phyloP scores from a whole-genome alignment of 441 rosid genomes.

The Flueggea neowawraea region DNA sequence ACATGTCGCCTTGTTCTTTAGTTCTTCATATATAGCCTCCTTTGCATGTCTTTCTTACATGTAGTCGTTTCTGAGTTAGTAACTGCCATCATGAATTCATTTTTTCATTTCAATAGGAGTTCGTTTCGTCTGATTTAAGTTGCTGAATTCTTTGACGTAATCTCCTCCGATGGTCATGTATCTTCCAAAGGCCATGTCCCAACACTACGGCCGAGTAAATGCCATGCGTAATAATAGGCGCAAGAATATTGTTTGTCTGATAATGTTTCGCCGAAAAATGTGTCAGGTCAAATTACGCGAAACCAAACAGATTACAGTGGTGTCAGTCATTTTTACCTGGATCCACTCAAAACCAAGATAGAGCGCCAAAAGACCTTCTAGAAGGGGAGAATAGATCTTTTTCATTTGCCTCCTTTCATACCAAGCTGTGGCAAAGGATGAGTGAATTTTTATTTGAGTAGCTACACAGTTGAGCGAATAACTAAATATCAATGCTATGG shows the following conservation, averaged over 20 bases:
- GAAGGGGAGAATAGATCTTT: conserved; percentile 91
- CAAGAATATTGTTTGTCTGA: conserved; percentile 84
- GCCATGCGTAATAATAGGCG: conserved; percentile 88
- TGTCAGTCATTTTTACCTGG: conserved; percentile 37
- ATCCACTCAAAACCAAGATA: conserved; percentile 97
- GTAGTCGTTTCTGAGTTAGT: too few relatives aligned
- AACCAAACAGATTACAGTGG: neutral
- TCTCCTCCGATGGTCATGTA: conserved; percentile 73
- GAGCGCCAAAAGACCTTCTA: conserved; percentile 85
- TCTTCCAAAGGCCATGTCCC: conserved; percentile 92
- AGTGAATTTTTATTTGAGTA: neutral
- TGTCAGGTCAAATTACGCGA: neutral
- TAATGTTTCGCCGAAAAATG: conserved; percentile 5
- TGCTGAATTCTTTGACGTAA: conserved; percentile 60
- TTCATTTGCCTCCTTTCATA: conserved; percentile 95
- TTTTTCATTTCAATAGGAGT: conserved; percentile 3
- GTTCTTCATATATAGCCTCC: too few relatives aligned
- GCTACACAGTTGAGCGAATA: too few relatives aligned
- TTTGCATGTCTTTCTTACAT: too few relatives aligned
- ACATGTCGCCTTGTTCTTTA: too few relatives aligned
- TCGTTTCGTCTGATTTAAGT: conserved; percentile 47
- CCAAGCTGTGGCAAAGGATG: conserved; percentile 57
- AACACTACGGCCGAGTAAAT: conserved; percentile 79
- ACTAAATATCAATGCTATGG: too few relatives aligned
- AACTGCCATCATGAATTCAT: too few relatives aligned